Conservation (phyloP, 2,329 filamentous ascomycete species). For the Ambrosiella cleistominuta region DNA sequence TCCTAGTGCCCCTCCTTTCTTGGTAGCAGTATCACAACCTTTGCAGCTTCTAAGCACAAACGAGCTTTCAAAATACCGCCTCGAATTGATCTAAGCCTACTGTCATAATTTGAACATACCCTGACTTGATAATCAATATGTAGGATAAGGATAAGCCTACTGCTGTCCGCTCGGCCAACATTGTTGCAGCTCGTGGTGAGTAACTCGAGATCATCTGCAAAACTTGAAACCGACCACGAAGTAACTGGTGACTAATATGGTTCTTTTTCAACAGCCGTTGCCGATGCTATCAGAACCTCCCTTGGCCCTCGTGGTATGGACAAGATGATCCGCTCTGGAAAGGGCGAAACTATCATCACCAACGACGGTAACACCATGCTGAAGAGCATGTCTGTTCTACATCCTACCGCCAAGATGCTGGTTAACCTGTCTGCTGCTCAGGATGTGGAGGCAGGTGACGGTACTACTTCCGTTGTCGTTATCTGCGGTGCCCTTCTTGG, state of each 20-base stretch:
- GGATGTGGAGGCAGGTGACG: slow-evolving; percentile 95
- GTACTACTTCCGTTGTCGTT: slow-evolving; percentile 94
- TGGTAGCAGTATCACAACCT: not conserved
- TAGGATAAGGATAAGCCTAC: slow-evolving; percentile 94
- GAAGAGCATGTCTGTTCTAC: slow-evolving; percentile 97
- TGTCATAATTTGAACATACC: not conserved
- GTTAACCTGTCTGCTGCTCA: slow-evolving; percentile 94
- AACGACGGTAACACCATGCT: slow-evolving; percentile 99
- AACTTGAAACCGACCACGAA: not conserved
- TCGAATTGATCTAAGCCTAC: not conserved
- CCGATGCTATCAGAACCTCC: slow-evolving; percentile 93
- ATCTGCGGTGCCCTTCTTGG: slow-evolving; percentile 90
- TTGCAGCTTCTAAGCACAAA: not conserved
- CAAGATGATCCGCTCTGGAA: slow-evolving; percentile 97
- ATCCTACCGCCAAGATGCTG: slow-evolving; percentile 98
- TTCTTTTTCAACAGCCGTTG: slow-evolving; percentile 47
- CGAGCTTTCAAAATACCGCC: not conserved
- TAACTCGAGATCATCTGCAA: not conserved
- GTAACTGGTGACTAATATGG: slow-evolving; percentile 5
- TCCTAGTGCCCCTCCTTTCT: not conserved
- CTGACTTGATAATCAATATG: slow-evolving; percentile 7
- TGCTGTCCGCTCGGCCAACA: slow-evolving; percentile 90
- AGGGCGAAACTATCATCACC: slow-evolving; percentile 95
- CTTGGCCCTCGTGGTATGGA: slow-evolving; percentile 95
- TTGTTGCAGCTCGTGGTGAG: slow-evolving; percentile 83